Conservation (phyloP, 2,329 filamentous ascomycete species). For the Pestalotiopsis sp. region DNA sequence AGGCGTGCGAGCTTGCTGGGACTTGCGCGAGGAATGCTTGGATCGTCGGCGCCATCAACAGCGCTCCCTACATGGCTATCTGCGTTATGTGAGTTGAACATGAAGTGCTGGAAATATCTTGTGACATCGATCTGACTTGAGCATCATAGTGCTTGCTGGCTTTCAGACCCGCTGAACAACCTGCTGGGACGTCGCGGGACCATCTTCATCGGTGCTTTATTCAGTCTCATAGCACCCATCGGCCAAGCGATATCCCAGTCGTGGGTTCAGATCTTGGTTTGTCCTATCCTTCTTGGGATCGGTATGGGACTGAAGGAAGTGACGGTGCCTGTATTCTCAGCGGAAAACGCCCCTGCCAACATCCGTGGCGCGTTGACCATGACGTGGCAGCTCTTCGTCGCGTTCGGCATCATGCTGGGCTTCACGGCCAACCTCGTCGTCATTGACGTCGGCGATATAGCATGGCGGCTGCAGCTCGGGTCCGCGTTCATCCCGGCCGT, state of each 20-base stretch:
- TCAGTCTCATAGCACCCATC: conserved; percentile 64
- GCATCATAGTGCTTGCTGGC: conserved; percentile 63
- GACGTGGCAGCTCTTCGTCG: conserved; percentile 60
- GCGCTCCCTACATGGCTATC: background rate
- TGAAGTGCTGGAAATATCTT: background rate
- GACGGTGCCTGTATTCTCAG: conserved; percentile 56
- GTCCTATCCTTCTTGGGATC: conserved; percentile 59
- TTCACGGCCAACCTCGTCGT: conserved; percentile 68
- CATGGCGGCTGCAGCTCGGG: conserved; percentile 67
- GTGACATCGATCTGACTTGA: background rate
- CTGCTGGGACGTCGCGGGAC: conserved; percentile 62
- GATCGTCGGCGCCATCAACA: background rate
- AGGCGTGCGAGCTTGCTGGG: background rate
- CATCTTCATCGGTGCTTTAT: conserved; percentile 65
- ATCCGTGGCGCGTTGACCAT: conserved; percentile 58
- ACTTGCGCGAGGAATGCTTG: background rate
- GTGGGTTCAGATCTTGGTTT: conserved; percentile 61
- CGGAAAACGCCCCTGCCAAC: conserved; percentile 54
- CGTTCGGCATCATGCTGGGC: conserved; percentile 68
- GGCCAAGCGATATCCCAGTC: conserved; percentile 61
- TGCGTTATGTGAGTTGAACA: background rate
- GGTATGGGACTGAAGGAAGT: conserved; percentile 60
- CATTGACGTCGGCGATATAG: conserved; percentile 58
- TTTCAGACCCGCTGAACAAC: conserved; percentile 65
- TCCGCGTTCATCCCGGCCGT: conserved; percentile 69